These are phyloP conservation scores for Dalechampia spathulata DNA, from an alignment of 441 rosid genomes.

Conservation along the genomic window DNA sequence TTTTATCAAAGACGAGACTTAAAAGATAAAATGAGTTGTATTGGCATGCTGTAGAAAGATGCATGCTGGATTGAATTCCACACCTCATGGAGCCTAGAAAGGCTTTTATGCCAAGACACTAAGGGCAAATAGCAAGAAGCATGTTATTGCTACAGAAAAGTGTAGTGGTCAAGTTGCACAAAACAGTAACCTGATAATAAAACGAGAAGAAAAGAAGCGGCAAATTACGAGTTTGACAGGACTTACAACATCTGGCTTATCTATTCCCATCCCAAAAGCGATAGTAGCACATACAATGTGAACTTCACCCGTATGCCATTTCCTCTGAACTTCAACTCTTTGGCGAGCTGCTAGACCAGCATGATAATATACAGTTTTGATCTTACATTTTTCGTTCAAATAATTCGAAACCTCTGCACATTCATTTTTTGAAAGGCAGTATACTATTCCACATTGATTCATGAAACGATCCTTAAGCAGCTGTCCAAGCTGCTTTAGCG, in stretches of 20 bases:
- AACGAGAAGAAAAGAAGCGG: neutral
- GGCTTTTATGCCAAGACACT: no score
- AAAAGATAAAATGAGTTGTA: neutral
- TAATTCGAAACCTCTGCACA: slow-evolving; percentile 78
- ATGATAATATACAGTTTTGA: slow-evolving; percentile 76
- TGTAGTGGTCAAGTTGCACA: slow-evolving; percentile 1
- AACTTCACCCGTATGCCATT: slow-evolving; percentile 80
- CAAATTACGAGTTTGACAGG: slow-evolving; percentile 12
- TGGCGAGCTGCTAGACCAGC: slow-evolving; percentile 83
- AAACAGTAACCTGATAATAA: slow-evolving; percentile 3
- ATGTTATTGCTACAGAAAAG: neutral
- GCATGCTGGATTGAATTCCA: no score
- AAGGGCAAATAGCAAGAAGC: no score
- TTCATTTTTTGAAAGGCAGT: slow-evolving; percentile 92
- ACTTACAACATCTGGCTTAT: slow-evolving; percentile 93
- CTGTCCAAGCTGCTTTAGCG: slow-evolving; percentile 79
- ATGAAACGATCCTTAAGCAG: slow-evolving; percentile 60
- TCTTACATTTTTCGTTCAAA: slow-evolving; percentile 68
- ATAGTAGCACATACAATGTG: slow-evolving; percentile 89
- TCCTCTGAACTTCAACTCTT: slow-evolving; percentile 76
- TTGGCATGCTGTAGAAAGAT: neutral
- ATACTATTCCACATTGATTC: slow-evolving; percentile 80
- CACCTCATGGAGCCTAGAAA: no score
- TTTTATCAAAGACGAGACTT: neutral
- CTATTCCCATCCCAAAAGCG: slow-evolving; percentile 99